phyloP scores from a whole-genome alignment of 2,329 filamentous ascomycete genomes.

The Trichoderma oligosporum region DNA sequence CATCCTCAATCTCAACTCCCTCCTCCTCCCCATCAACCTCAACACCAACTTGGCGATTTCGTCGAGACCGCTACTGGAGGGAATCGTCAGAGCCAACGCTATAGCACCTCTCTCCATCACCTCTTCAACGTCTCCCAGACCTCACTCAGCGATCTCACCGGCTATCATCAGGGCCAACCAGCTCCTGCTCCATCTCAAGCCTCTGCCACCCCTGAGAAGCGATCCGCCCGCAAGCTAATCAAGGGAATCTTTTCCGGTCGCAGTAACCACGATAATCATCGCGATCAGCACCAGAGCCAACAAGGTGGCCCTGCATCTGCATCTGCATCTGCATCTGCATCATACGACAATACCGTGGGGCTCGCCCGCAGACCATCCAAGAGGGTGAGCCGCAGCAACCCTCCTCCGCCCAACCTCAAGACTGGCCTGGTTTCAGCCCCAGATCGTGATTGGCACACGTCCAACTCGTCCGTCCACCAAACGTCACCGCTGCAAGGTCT shows the following conservation, averaged over 20 bases:
- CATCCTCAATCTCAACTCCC: conserved; percentile 23
- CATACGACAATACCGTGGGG: conserved; percentile 48
- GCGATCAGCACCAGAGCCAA: conserved; percentile 30
- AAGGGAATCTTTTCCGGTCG: conserved; percentile 48
- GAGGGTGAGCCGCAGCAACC: conserved; percentile 46
- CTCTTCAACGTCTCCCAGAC: conserved; percentile 31
- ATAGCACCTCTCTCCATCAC: conserved; percentile 35
- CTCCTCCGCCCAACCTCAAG: conserved; percentile 41
- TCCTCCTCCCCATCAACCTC: background rate
- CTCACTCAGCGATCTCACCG: conserved; percentile 27
- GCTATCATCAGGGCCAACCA: conserved; percentile 27
- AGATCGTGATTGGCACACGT: conserved; percentile 25
- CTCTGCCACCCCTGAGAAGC: conserved; percentile 40
- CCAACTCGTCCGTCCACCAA: conserved; percentile 23
- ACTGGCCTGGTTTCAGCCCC: conserved; percentile 35
- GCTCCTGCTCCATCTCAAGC: conserved; percentile 30
- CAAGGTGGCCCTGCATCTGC: background rate
- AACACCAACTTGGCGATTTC: conserved; percentile 40
- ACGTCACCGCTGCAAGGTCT: conserved; percentile 44
- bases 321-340: conserved; percentile 27
- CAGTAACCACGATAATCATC: conserved; percentile 16
- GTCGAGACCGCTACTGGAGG: conserved; percentile 38
- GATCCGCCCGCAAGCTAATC: conserved; percentile 51
- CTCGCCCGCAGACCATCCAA: conserved; percentile 55
- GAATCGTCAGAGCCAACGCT: conserved; percentile 51